phyloP scores from a whole-genome alignment of 2,329 filamentous ascomycete species.

The Knufia fluminis region DNA sequence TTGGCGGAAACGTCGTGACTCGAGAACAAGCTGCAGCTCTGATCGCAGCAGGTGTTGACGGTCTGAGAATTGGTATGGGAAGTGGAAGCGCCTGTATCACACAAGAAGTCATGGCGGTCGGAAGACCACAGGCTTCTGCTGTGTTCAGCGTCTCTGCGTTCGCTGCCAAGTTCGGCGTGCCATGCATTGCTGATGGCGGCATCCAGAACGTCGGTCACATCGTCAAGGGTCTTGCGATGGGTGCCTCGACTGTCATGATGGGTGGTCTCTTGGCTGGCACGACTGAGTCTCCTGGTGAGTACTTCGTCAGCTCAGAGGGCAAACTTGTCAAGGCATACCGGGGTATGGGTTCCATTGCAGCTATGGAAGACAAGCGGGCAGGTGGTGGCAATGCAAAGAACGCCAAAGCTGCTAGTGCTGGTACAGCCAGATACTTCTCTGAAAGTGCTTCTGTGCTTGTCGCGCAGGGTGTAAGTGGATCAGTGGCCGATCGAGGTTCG shows the following conservation, averaged over 20 bases:
- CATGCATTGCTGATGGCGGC: conserved; percentile 95
- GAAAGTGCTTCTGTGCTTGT: conserved; percentile 92
- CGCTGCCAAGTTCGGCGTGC: conserved; percentile 85
- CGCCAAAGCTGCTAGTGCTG: conserved; percentile 68
- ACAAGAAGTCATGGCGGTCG: conserved; percentile 98
- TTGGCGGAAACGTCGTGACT: conserved; percentile 97
- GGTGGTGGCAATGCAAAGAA: conserved; percentile 59
- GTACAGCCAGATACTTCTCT: conserved; percentile 95
- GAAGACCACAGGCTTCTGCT: conserved; percentile 86
- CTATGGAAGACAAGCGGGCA: conserved; percentile 99
- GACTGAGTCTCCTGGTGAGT: conserved; percentile 92
- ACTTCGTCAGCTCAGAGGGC: conserved; percentile 90
- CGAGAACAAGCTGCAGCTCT: conserved; percentile 87
- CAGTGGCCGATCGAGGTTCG: conserved; percentile 52
- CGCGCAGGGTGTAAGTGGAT: conserved; percentile 88
- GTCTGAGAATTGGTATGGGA: conserved; percentile 97
- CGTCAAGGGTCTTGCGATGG: conserved; percentile 92
- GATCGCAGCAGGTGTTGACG: conserved; percentile 90
- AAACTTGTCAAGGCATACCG: conserved; percentile 99
- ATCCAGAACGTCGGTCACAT: conserved; percentile 99
- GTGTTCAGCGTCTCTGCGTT: conserved; percentile 86
- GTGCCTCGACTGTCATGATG: conserved; percentile 98
- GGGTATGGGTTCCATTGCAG: conserved; percentile 97
- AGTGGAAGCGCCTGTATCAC: conserved; percentile 97
- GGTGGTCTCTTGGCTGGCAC: conserved; percentile 93